These are phyloP conservation scores for Parascedosporium putredinis DNA, from an alignment of 2,329 filamentous ascomycete genomes.

Conservation along the genomic window DNA sequence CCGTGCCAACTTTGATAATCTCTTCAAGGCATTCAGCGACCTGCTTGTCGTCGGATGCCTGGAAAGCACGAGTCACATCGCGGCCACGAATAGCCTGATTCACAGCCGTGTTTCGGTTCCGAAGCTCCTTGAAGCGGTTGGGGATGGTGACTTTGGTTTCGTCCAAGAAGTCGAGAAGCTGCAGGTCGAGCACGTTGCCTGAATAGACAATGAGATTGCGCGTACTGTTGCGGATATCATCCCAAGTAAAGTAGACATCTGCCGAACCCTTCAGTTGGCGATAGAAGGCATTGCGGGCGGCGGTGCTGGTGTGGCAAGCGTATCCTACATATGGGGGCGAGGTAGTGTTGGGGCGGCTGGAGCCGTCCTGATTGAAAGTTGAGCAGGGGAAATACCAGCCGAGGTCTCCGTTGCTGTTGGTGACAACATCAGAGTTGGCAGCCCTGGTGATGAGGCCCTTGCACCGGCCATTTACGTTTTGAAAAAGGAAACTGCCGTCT, in stretches of 20 bases:
- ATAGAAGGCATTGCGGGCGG: constrained; percentile 67
- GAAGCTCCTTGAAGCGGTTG: constrained; percentile 66
- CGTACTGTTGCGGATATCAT: constrained; percentile 78
- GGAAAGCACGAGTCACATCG: constrained; percentile 83
- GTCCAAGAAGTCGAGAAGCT: constrained; percentile 87
- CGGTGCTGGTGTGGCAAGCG: constrained; percentile 69
- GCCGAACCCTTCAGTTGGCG: constrained; percentile 53
- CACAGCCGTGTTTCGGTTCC: constrained; percentile 49
- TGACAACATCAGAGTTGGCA: constrained; percentile 65
- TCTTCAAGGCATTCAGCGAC: constrained; percentile 81
- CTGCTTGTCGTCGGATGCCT: constrained; percentile 66
- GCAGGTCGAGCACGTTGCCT: constrained; percentile 81
- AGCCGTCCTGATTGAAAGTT: constrained; percentile 89
- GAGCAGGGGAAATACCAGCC: constrained; percentile 97
- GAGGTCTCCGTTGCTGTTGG: constrained; percentile 59
- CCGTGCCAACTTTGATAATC: constrained; percentile 89
- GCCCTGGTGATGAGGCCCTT: constrained; percentile 76
- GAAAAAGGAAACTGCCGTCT: constrained; percentile 94
- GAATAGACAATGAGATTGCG: constrained; percentile 93
- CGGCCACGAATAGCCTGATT: constrained; percentile 64
- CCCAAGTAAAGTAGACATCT: constrained; percentile 94
- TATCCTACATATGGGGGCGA: constrained; percentile 73
- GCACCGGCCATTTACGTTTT: constrained; percentile 96
- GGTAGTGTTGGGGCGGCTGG: constrained; percentile 63
- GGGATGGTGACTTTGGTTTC: constrained; percentile 66